Evolutionary conservation across 2,329 filamentous ascomycete genomes (phyloP).

Genomic region (Fusarium ambrosium): DNA sequence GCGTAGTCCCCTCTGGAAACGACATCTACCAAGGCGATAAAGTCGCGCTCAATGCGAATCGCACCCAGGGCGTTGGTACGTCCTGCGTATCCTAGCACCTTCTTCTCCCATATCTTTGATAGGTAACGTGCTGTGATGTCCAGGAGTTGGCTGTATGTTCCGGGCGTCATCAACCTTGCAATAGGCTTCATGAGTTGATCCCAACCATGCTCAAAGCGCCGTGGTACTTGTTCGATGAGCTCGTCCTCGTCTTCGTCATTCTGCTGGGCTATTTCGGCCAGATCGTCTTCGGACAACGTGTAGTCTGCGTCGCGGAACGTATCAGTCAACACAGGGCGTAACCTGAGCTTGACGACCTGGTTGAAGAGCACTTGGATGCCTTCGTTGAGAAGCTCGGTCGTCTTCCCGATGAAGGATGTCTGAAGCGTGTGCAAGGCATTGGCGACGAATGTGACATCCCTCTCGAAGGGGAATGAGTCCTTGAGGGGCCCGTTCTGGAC

Average conservation of each 20-base stretch:
- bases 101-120: constrained; percentile 84
- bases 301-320: constrained; percentile 96
- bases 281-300: constrained; percentile 73
- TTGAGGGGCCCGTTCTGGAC: constrained; percentile 62
- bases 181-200: constrained; percentile 87
- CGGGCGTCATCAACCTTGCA: constrained; percentile 83
- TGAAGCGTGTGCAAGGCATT: constrained; percentile 78
- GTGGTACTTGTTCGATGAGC: constrained; percentile 76
- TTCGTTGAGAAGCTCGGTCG: constrained; percentile 84
- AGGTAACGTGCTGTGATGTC: constrained; percentile 81
- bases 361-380: constrained; percentile 88
- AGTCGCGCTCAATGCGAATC: constrained; percentile 85
- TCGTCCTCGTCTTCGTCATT: constrained; percentile 68
- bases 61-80: constrained; percentile 86
- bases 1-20: constrained; percentile 81
- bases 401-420: constrained; percentile 80
- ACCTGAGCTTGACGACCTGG: constrained; percentile 85
- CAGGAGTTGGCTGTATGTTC: constrained; percentile 82
- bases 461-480: constrained; percentile 83
- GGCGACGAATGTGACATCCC: constrained; percentile 79
- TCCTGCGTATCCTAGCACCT: constrained; percentile 84
- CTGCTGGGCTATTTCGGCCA: constrained; percentile 67
- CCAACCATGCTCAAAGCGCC: constrained; percentile 89
- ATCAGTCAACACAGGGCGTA: constrained; percentile 87
- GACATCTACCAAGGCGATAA: constrained; percentile 78